Evolutionary conservation across 2,329 filamentous ascomycete species (phyloP), one percentile per base, ranked within the genome.

Genomic region (Exophiala oligosperma): DNA sequence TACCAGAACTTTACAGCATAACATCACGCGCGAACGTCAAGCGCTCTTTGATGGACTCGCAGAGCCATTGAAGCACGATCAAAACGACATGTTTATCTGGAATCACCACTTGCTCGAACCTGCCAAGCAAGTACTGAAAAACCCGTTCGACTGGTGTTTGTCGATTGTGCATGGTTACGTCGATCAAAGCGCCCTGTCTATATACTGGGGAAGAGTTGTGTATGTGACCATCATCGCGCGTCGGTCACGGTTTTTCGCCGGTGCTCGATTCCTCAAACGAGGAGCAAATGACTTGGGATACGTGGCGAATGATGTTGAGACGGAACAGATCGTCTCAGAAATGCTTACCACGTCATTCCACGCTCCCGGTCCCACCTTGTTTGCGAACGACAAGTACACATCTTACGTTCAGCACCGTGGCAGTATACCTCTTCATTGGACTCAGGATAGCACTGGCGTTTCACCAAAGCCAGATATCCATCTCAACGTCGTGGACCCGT

Each of bases 71-170:
- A 78, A 82, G 28, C 81, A 84, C 32, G 85, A 92, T 66, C 89
- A 89, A 71, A 96, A 97, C 68, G 85, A 89, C 40, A 99, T 99
- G 94, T 99, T 99, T 70, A 89, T 97, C 2, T 99, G 94, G 94
- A 99, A 99, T 67, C 85, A 90, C 66, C 90, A 97, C 72, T 81
- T 99, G 3, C 81, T 99, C 17, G 81, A 88, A 59, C 92, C 94
- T 0, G 91, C 89, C 0, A 79, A 83, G 11, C 75, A 79, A 17
- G 82, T 82, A 4, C 77, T 99, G 40, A 88, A 88, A 62, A 89
- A 92, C 67, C 87, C 91, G 0, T 96, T 91, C 70, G 92, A 97
- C 70, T 99, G 94, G 94, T 99, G 93, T 72, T 83, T 95, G 24
- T 92, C 94, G 0, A 89, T 97, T 57, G 93, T 97, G 46, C 93